phyloP scores from a whole-genome alignment of 345 rosid genomes.

The Heritiera littoralis region DNA sequence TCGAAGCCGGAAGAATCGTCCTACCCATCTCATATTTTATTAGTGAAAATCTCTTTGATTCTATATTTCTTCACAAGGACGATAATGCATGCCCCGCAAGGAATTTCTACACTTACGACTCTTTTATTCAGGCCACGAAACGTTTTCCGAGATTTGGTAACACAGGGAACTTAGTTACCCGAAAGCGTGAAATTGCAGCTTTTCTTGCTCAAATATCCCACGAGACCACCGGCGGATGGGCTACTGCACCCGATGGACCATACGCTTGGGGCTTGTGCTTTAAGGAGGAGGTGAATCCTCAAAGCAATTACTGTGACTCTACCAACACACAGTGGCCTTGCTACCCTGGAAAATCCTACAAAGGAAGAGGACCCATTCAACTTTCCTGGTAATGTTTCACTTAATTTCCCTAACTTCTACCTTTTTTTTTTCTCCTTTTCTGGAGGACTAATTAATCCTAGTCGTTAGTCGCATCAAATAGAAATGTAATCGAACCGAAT shows the following conservation, averaged over 20 bases:
- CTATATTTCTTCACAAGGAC: conserved; percentile 84
- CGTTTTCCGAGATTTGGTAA: conserved; percentile 59
- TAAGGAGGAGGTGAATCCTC: conserved; percentile 78
- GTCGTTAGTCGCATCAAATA: no score
- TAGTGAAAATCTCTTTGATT: conserved; percentile 39
- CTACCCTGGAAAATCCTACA: conserved; percentile 63
- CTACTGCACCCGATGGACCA: conserved; percentile 90
- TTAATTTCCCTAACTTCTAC: no score
- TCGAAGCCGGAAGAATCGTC: neutral
- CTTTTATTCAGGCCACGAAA: conserved; percentile 54
- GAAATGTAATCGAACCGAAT: no score
- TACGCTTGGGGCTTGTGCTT: conserved; percentile 91
- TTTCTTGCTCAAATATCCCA: conserved; percentile 95
- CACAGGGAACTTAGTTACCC: conserved; percentile 37
- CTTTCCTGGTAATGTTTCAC: conserved; percentile 58
- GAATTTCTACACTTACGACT: conserved; percentile 61
- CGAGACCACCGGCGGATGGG: conserved; percentile 92
- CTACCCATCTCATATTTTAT: conserved; percentile 32
- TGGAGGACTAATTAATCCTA: no score
- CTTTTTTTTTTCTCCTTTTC: no score
- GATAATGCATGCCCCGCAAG: conserved; percentile 73
- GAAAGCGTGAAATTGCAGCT: conserved; percentile 71
- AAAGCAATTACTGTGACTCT: conserved; percentile 63
- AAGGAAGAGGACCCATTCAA: conserved; percentile 93
- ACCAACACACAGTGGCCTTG: conserved; percentile 74